Percentiles rank a stretch among this genome's conserved stretches.
Conservation (phyloP, 2,329 filamentous ascomycete species). For the Grosmannia huntii region DNA sequence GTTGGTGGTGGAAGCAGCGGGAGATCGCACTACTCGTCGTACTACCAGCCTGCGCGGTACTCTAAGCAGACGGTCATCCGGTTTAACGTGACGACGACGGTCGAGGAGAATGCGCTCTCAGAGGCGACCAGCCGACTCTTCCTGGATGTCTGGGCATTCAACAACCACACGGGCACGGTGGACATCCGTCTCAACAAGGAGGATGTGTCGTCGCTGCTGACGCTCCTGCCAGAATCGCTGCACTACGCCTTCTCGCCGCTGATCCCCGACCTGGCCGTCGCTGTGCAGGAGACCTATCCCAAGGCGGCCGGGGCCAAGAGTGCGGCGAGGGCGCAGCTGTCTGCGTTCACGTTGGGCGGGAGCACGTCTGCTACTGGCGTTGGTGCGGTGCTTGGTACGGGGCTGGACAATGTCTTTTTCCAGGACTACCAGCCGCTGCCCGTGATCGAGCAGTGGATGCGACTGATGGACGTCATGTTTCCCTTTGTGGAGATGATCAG, state of each 20-base stretch:
- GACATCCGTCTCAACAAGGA: constrained; percentile 71
- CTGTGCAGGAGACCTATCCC: constrained; percentile 66
- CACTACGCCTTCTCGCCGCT: constrained; percentile 59
- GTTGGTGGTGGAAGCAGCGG: not conserved
- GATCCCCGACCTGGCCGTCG: constrained; percentile 67
- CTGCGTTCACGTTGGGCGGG: constrained; percentile 5
- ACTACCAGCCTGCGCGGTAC: constrained; percentile 34
- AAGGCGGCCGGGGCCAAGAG: constrained; percentile 8
- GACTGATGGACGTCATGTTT: constrained; percentile 79
- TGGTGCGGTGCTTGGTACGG: constrained; percentile 16
- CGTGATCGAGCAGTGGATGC: constrained; percentile 63
- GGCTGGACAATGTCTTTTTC: constrained; percentile 71
- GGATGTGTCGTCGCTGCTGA: constrained; percentile 65
- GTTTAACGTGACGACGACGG: constrained; percentile 61
- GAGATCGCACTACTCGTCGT: constrained; percentile 12
- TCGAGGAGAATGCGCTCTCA: constrained; percentile 59
- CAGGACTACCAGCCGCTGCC: constrained; percentile 80
- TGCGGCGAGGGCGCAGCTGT: not conserved
- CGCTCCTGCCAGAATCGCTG: constrained; percentile 63
- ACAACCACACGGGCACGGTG: constrained; percentile 52
- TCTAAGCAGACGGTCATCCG: constrained; percentile 76
- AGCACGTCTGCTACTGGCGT: constrained; percentile 18
- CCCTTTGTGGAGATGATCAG: constrained; percentile 55
- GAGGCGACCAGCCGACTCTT: constrained; percentile 63
- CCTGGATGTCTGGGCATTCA: constrained; percentile 84